phyloP scores from a whole-genome alignment of 768 basidiomycete genomes.

The Amanita molliuscula region DNA sequence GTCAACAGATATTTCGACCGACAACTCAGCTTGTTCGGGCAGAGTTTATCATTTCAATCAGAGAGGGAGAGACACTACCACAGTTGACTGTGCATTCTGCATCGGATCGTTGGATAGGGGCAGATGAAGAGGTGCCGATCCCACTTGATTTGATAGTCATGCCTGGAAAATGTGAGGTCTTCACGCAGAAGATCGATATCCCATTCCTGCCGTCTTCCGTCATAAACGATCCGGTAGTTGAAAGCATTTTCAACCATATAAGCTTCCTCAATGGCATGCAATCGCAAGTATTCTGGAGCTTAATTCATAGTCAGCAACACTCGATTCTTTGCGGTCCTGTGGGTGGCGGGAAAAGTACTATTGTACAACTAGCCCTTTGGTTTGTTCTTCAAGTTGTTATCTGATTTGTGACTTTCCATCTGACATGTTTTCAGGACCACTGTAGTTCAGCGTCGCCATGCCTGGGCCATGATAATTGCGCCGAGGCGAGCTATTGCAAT shows the following conservation, averaged over 20 bases:
- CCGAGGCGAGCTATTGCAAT: conserved; percentile 47
- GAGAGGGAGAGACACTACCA: conserved; percentile 44
- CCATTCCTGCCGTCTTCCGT: conserved; percentile 60
- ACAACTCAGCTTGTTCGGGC: conserved; percentile 48
- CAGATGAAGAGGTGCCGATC: conserved; percentile 64
- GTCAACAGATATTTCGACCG: conserved; percentile 62
- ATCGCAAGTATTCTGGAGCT: conserved; percentile 80
- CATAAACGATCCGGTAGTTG: conserved; percentile 35
- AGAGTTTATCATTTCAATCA: conserved; percentile 76
- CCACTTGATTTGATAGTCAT: conserved; percentile 63
- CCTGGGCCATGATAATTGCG: conserved; percentile 53
- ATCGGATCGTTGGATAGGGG: conserved; percentile 91
- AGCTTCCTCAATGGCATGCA: conserved; percentile 76
- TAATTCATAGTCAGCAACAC: conserved; percentile 58
- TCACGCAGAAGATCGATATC: conserved; percentile 57
- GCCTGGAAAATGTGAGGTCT: conserved; percentile 50
- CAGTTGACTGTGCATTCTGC: conserved; percentile 67
- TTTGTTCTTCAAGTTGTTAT: conserved; percentile 29
- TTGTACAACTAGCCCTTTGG: conserved; percentile 68
- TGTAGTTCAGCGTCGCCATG: conserved; percentile 26
- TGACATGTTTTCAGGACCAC: conserved; percentile 39
- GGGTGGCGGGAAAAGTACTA: conserved; percentile 69
- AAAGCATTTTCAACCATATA: conserved; percentile 32
- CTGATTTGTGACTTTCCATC: background rate
- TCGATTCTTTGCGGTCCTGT: conserved; percentile 70